Conservation (phyloP, 2,329 filamentous ascomycete species). For the Aphanoascus verrucosus region DNA sequence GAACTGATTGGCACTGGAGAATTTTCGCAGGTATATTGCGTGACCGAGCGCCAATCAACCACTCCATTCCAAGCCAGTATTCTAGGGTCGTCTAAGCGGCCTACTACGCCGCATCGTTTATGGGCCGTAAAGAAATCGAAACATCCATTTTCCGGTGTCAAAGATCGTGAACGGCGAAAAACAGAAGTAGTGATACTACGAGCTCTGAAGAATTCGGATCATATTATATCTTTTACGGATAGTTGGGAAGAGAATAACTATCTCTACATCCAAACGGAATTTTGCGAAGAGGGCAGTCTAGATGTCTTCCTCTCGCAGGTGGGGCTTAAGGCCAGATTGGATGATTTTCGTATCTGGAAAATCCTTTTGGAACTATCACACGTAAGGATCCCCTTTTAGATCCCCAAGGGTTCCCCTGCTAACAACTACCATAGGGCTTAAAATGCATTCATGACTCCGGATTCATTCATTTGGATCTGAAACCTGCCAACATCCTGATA, state of each 20-base stretch:
- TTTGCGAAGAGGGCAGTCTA: constrained; percentile 85
- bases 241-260: constrained; percentile 78
- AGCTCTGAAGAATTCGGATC: constrained; percentile 66
- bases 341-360: constrained; percentile 99
- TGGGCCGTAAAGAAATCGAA: constrained; percentile 93
- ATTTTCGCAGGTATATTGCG: constrained; percentile 77
- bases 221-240: constrained; percentile 73
- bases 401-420: constrained; percentile 17
- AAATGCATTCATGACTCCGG: constrained; percentile 81
- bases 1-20: constrained; percentile 76
- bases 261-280: constrained; percentile 96
- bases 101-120: constrained; percentile 46
- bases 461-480: constrained; percentile 61
- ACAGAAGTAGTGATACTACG: constrained; percentile 73
- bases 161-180: constrained; percentile 72
- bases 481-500: constrained; percentile 56
- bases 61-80: constrained; percentile 29
- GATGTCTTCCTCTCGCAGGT: constrained; percentile 74
- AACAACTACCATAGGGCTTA: constrained; percentile 52
- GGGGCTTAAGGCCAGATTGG: constrained; percentile 72
- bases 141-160: constrained; percentile 63
- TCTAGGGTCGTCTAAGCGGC: constrained; percentile 42
- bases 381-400: constrained; percentile 43
- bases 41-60: constrained; percentile 13
- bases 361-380: constrained; percentile 75